Percentiles rank a stretch among this genome's conserved stretches.
Evolutionary conservation across 139 green algal genomes (phyloP).

Genomic region (Coelastrella sp.): DNA sequence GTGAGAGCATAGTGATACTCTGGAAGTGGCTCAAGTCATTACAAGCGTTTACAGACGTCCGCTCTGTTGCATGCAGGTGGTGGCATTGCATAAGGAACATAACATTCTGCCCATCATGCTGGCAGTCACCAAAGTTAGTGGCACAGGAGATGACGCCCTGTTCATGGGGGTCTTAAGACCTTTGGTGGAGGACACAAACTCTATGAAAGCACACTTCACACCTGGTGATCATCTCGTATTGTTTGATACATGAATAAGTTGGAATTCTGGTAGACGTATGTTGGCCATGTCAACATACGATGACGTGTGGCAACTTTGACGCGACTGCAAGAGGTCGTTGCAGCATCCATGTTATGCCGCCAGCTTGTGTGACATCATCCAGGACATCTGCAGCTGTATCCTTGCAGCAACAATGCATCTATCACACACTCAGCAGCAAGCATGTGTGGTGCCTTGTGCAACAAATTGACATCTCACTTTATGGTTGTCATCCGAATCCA

Average conservation of each 20-base stretch:
- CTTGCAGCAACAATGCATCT: too few relatives aligned
- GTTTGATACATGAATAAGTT: background rate
- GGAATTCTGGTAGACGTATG: background rate
- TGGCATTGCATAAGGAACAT: slow-evolving; percentile 66
- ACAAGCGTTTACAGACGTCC: too few relatives aligned
- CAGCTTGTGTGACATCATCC: too few relatives aligned
- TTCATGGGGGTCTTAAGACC: slow-evolving; percentile 56
- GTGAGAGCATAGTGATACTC: background rate
- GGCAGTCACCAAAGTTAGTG: slow-evolving; percentile 53
- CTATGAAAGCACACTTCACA: slow-evolving; percentile 31
- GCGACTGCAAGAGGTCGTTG: too few relatives aligned
- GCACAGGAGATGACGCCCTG: slow-evolving; percentile 48
- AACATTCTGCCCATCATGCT: slow-evolving; percentile 58
- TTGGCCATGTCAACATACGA: too few relatives aligned
- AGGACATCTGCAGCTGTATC: too few relatives aligned
- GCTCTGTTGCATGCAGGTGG: slow-evolving; percentile 43
- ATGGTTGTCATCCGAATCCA: too few relatives aligned
- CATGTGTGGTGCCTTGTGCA: background rate
- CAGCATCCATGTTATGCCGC: too few relatives aligned
- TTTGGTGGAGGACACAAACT: background rate
- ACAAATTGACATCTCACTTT: background rate
- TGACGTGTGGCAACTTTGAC: too few relatives aligned
- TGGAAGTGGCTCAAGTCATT: too few relatives aligned
- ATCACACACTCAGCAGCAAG: background rate
- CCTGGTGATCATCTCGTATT: background rate